Evolutionary conservation across 805 yeast genomes (phyloP).

Genomic region (Yarrowia keelungensis): DNA sequence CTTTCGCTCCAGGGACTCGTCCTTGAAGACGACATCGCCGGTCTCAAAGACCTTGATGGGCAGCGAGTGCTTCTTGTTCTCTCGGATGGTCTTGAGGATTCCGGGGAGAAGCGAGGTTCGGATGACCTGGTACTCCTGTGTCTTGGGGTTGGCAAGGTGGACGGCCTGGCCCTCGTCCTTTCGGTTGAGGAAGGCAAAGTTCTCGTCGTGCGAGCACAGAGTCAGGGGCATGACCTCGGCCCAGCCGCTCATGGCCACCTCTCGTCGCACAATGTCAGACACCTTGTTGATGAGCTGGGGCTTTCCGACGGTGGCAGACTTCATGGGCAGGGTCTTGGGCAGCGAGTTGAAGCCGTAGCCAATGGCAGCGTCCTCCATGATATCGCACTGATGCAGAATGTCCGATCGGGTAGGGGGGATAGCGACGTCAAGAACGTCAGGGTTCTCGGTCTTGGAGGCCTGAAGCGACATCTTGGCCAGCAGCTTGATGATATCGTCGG

Average conservation of each 20-base stretch:
- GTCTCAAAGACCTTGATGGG: slow-evolving; percentile 95
- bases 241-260: slow-evolving; percentile 96
- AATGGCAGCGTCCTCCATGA: slow-evolving; percentile 98
- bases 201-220: slow-evolving; percentile 95
- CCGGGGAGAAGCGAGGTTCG: slow-evolving; percentile 96
- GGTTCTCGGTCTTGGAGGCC: slow-evolving; percentile 59
- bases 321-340: slow-evolving; percentile 78
- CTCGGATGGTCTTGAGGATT: slow-evolving; percentile 89
- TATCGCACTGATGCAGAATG: slow-evolving; percentile 94
- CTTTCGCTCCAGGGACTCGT: slow-evolving; percentile 79
- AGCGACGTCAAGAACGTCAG: slow-evolving; percentile 64
- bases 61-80: slow-evolving; percentile 92
- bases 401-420: slow-evolving; percentile 97
- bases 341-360: slow-evolving; percentile 94
- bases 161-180: slow-evolving; percentile 78
- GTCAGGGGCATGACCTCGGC: slow-evolving; percentile 95
- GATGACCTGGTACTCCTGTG: slow-evolving; percentile 95
- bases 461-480: slow-evolving; percentile 81
- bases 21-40: slow-evolving; percentile 92
- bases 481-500: slow-evolving; percentile 70
- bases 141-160: slow-evolving; percentile 93
- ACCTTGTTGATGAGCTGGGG: slow-evolving; percentile 92
- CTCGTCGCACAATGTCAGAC: slow-evolving; percentile 86
- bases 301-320: slow-evolving; percentile 77
- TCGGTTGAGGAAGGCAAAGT: slow-evolving; percentile 82